Evolutionary conservation across 768 basidiomycete genomes (phyloP).

Genomic region (Mycena belliarum): DNA sequence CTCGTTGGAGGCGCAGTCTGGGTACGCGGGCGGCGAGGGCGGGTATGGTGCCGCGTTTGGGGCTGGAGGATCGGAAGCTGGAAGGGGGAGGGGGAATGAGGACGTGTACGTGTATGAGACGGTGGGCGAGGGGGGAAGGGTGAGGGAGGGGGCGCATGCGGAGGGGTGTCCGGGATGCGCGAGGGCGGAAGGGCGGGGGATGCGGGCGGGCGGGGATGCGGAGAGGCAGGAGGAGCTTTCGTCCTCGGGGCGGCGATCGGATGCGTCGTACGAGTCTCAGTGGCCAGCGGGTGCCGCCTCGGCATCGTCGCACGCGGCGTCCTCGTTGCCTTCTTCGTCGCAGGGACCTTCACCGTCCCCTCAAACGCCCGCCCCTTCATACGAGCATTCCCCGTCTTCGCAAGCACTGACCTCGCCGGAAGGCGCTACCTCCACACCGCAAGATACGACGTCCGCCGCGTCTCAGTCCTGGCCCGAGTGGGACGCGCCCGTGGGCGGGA

Average conservation of each 20-base stretch:
- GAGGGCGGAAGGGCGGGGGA: conserved; percentile 3
- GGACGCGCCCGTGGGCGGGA: background rate
- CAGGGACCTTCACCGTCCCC: no score
- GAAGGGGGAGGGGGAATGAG: background rate
- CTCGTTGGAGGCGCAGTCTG: background rate
- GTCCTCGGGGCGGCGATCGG: no score
- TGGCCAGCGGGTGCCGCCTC: background rate
- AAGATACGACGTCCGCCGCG: background rate
- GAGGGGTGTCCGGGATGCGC: conserved; percentile 16
- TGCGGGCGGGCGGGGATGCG: background rate
- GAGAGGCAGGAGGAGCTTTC: no score
- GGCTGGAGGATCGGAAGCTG: background rate
- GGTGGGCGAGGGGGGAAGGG: background rate
- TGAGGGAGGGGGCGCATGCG: conserved; percentile 7
- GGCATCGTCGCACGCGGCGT: background rate
- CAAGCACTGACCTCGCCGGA: no score
- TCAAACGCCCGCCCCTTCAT: no score
- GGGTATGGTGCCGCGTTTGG: background rate
- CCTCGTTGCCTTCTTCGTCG: no score
- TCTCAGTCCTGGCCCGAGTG: background rate
- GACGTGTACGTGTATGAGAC: conserved; percentile 10
- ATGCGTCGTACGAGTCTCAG: background rate
- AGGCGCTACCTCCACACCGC: no score
- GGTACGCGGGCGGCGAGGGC: background rate
- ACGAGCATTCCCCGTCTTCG: background rate